phyloP scores from a whole-genome alignment of 306 rosid genomes.

The Quercus variabilis region DNA sequence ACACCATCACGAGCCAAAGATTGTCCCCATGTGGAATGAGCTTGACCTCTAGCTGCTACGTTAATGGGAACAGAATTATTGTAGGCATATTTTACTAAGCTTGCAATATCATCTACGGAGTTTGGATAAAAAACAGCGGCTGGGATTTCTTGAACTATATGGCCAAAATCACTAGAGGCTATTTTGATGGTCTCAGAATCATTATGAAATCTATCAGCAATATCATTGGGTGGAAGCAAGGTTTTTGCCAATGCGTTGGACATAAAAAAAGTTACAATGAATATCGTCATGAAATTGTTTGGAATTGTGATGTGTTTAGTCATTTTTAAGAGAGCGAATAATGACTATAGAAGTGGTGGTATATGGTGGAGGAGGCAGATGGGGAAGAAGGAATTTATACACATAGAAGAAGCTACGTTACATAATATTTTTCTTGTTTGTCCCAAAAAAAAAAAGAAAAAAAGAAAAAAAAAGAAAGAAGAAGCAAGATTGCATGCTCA shows the following conservation, averaged over 20 bases:
- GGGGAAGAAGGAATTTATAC: not conserved
- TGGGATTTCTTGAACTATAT: slow-evolving; percentile 38
- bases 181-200: slow-evolving; percentile 35
- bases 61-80: not conserved
- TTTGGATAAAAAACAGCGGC: slow-evolving; percentile 48
- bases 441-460: too few species aligned
- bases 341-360: too few species aligned
- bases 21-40: slow-evolving; percentile 79
- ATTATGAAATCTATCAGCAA: slow-evolving; percentile 28
- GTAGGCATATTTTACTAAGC: slow-evolving; percentile 41
- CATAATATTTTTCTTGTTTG: too few species aligned
- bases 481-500: not conserved
- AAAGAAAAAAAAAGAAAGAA: fast-evolving
- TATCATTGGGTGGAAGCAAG: slow-evolving; percentile 32
- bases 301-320: not conserved
- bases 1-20: slow-evolving; percentile 57
- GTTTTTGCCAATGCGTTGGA: not conserved
- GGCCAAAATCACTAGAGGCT: slow-evolving; percentile 73
- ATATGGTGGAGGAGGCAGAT: not conserved
- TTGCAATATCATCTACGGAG: slow-evolving; percentile 35
- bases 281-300: not conserved
- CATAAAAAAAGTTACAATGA: not conserved
- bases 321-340: not conserved
- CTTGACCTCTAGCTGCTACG: slow-evolving; percentile 71
- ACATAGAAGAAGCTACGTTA: too few species aligned